Evolutionary conservation across 495 filamentous ascomycete genomes (phyloP).

Genomic region (Aspergillus sclerotioniger): DNA sequence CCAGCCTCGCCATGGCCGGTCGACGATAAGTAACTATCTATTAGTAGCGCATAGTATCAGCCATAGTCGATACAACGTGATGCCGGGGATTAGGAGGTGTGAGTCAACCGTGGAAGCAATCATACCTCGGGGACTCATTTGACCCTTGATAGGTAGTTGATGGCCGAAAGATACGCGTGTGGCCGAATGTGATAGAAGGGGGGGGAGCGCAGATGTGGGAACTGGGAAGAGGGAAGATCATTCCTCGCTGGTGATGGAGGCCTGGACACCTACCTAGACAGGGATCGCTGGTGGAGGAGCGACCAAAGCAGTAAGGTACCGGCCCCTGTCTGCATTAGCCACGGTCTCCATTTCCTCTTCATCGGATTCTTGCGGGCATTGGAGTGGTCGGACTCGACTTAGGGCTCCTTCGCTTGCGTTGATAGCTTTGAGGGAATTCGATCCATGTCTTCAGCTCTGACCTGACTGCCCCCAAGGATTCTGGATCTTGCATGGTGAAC

Average conservation of each 20-base stretch:
- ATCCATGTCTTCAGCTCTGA: not conserved
- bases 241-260: not conserved
- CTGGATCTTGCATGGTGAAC: not conserved
- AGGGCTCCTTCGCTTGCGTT: not conserved
- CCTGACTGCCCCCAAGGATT: not conserved
- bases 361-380: not conserved
- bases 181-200: no score
- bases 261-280: not conserved
- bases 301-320: slow-evolving; percentile 1
- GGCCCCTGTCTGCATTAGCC: not conserved
- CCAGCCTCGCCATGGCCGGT: slow-evolving; percentile 6
- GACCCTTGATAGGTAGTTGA: no score
- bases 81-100: not conserved
- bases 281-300: not conserved
- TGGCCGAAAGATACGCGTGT: no score
- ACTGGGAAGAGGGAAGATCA: not conserved
- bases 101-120: no score
- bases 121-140: no score
- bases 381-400: not conserved
- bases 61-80: not conserved
- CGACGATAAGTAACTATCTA: not conserved
- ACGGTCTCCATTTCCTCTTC: not conserved
- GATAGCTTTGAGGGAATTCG: not conserved
- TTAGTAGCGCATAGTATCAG: not conserved
- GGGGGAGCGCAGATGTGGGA: not conserved